Evolutionary conservation across 345 rosid species (phyloP).

Genomic region (Balakata baccata): DNA sequence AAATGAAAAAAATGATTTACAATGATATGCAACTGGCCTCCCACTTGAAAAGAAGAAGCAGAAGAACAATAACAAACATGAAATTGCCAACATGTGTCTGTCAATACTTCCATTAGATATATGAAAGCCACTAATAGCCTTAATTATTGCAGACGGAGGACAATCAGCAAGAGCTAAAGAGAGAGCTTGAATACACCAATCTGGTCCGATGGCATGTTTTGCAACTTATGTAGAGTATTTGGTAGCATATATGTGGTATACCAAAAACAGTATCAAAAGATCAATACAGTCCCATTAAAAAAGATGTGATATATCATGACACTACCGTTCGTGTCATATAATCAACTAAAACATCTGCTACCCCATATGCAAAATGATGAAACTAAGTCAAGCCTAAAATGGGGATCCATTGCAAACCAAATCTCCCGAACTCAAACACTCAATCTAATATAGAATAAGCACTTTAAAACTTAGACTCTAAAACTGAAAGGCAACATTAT

Average conservation of each 20-base stretch:
- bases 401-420: not conserved
- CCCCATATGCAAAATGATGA: not conserved
- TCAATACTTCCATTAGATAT: not conserved
- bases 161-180: not conserved
- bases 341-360: too few species aligned
- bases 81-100: not conserved
- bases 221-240: not conserved
- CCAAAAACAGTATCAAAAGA: not conserved
- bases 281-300: not conserved
- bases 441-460: not conserved
- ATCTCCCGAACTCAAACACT: not conserved
- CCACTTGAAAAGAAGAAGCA: not conserved
- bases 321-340: not conserved
- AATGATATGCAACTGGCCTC: not conserved
- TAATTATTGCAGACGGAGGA: not conserved
- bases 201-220: not conserved
- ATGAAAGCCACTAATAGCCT: not conserved
- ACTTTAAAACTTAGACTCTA: not conserved
- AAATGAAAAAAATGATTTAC: not conserved
- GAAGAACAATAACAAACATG: not conserved
- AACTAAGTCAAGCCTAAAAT: not conserved
- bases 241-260: not conserved
- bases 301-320: not conserved
- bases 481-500: not conserved
- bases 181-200: slow-evolving; percentile 6